Base-by-base conservation (phyloP, 176 grass and related monocot species). In the Panicum miliaceum region DNA sequence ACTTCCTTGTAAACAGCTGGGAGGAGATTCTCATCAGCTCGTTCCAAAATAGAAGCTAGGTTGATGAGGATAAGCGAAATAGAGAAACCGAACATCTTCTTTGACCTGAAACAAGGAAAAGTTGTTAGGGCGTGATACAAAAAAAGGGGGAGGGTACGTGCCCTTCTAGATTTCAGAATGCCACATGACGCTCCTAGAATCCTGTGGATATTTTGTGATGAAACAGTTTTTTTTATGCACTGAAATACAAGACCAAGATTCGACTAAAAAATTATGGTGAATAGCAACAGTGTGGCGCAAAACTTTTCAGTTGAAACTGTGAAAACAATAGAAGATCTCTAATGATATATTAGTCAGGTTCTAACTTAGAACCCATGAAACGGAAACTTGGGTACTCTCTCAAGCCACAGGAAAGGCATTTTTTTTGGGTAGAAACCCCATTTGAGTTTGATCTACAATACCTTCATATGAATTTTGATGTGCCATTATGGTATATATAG, bases 1-100 rank as follows among this genome's bases (percentile, higher is more conserved):
- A 99, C 93, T 99, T 96, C 93, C 89, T 96, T 98, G 85, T 98
- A 98, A 89, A 98, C 93, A 74, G 96, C 87, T 54, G 96, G 96
- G 32, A 98, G 88, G 78, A 98, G 91, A 88, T 88, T 94, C 91
- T 98, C 96, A 81, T 98, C 96, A 78, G 93, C 96, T 43, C 96
- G 89, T 78, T 98, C 96, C 85, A 96, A 83, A 64, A 98, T 92
- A 65, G 96, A 94, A 82, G 89, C 96, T 78, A 98, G 41, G 66
- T 98, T 98, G 87, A 98, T 95, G 78, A 98, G 93, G 66, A 98
- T 84, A 87, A 98, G 96, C 47, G 96, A 96, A 50, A 98, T 64
- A 7, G 96, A 96, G 86, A 98, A 96, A 50, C 96, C 93, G 74
- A 94, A 89, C 40, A 98, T 89, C 88, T 69, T 94, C 86, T 84